Base-by-base conservation (phyloP, 2,329 filamentous ascomycete species). In the Phaeoacremonium minimum region DNA sequence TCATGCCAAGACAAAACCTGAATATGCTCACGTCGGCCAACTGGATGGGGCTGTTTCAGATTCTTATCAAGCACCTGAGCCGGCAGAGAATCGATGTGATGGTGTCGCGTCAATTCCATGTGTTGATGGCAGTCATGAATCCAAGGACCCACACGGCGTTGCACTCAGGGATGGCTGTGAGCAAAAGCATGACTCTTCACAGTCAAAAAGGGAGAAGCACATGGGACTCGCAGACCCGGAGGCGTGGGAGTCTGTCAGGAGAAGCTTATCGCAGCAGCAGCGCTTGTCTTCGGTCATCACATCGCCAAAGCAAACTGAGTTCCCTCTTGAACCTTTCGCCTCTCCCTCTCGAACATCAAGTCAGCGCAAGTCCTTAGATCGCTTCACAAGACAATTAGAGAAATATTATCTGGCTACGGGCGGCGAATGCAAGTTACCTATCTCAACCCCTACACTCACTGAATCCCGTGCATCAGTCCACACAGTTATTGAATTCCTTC, bases 401-500 rank as follows among this genome's bases (percentile, higher is more conserved):
- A 60, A 62, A 18, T 67, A 68, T 46, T 57, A 60, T 4, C 48
- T 68, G 30, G 57, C 56, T 5, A 54, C 62, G 9, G 56, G 53
- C 15, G 55, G 56, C 9, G 52, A 58, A 22, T 61, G 63, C 1
- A 68, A 62, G 37, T 41, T 56, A 18, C 58, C 59, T 1, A 45
- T 61, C 13, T 58, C 60, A 9, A 66, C 64, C 2, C 59, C 69
- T 5, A 66, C 64, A 6, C 33, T 57, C 41, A 52, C 63, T 2
- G 57, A 60, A 11, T 69, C 68, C 4, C 59, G 53, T n/a, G 46
- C 52, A 33, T 76, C 66, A 29, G 55, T 68, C 31, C 64, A 67
- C 40, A 79, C 76, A 3, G 61, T 80, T 14, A 62, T 67, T 17
- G 71, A 69, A 18, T 55, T 80, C 4, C 49, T 76, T 17, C 75